Base-by-base conservation (phyloP, 345 rosid species). In the Reutealis trisperma region DNA sequence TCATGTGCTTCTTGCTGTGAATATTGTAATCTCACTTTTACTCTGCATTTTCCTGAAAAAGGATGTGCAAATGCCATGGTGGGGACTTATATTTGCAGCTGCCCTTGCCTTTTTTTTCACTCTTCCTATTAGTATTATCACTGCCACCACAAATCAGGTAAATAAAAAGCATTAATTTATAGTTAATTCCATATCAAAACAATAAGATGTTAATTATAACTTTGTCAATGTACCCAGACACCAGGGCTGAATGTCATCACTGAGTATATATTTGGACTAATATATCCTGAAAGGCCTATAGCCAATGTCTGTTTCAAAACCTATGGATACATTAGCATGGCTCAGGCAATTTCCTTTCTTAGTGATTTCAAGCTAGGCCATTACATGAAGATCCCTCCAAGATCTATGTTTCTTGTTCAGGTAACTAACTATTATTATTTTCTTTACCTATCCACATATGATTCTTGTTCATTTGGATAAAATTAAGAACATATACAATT, bases 111-210 rank as follows among this genome's bases (percentile, higher is more conserved):
- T 83, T 61, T 15, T 85, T 21, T 85, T 87, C 82, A 83, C 89
- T 51, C 84, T 85, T 78, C 89, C 88, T 15, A 66, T 87, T 76
- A 77, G 88, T 75, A 79, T 87, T 61, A 85, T 87, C 69, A 83
- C 86, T 45, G 86, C 88, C 60, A 87, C 90, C 11, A 83, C 88
- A 14, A 87, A 87, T 81, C 86, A 87, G 83, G 86, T 87, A 87
- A 4, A 63, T 9, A 12, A n/a, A 41, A 32, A 58, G 2, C 2
- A 22, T 60, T 22, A 60, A 60, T 12, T 25, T 47, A 47, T 47
- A 47, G 13, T 14, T 61, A 61, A 24, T 30, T 25, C 37, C 32
- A 25, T 61, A 61, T 54, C 21, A 16, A 16, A 54, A 0, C 8
- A 37, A 14, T 12, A 10, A 54, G 19, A 18, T 54, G 21, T 54